These are phyloP conservation scores for Apiotrichum akiyoshidainum DNA, from an alignment of 1,284 basidiomycete species.

Conservation along the genomic window DNA sequence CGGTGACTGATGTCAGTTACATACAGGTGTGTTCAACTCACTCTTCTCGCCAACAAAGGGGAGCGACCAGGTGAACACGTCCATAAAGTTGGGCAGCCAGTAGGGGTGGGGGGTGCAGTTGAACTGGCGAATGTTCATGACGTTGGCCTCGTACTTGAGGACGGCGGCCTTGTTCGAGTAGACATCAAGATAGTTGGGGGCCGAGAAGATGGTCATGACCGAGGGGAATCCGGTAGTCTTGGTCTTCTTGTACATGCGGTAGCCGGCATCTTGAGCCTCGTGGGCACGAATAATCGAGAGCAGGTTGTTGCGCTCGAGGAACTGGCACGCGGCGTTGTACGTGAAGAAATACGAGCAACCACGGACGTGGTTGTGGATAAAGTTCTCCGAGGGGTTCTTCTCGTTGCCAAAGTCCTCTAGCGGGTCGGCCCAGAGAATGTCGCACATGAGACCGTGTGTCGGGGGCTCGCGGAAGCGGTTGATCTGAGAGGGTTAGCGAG, in stretches of 20 bases:
- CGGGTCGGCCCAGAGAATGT: slow-evolving; percentile 92
- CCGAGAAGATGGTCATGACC: slow-evolving; percentile 95
- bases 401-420: slow-evolving; percentile 90
- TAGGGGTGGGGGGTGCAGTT: slow-evolving; percentile 94
- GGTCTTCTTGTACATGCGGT: slow-evolving; percentile 96
- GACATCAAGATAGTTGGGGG: slow-evolving; percentile 92
- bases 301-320: slow-evolving; percentile 88
- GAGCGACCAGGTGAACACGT: slow-evolving; percentile 98
- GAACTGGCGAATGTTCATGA: slow-evolving; percentile 86
- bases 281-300: slow-evolving; percentile 93
- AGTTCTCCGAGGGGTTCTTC: slow-evolving; percentile 72
- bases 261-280: slow-evolving; percentile 92
- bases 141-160: slow-evolving; percentile 93
- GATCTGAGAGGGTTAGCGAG: slow-evolving; percentile 56
- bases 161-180: slow-evolving; percentile 97
- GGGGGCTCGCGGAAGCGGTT: slow-evolving; percentile 94
- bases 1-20: slow-evolving; percentile 64
- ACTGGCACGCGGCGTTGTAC: slow-evolving; percentile 89
- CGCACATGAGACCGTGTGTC: slow-evolving; percentile 90
- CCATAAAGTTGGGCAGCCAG: slow-evolving; percentile 98
- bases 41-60: slow-evolving; percentile 98
- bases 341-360: slow-evolving; percentile 97
- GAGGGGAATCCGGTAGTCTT: slow-evolving; percentile 85
- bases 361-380: slow-evolving; percentile 87
- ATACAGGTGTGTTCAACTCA: slow-evolving; percentile 50